Conservation (phyloP, 345 rosid species). For the Syzygium grande region DNA sequence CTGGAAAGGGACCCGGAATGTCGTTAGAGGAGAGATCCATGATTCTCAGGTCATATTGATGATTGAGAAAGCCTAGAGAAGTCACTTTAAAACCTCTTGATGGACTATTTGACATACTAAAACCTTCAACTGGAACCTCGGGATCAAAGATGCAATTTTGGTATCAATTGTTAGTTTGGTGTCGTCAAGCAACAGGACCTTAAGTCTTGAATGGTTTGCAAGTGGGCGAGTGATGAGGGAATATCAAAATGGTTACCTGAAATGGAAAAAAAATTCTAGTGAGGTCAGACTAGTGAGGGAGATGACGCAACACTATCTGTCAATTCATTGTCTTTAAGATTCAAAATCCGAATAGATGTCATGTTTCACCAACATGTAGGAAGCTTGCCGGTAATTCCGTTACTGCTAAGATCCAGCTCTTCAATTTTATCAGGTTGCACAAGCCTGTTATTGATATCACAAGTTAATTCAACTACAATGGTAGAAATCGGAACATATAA, state of each 20-base stretch:
- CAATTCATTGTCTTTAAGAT: not conserved
- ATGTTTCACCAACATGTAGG: not conserved
- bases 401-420: not conserved
- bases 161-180: not conserved
- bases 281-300: not conserved
- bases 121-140: not conserved
- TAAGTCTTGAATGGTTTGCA: not conserved
- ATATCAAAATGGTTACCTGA: not conserved
- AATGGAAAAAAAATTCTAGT: not conserved
- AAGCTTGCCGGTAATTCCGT: not conserved
- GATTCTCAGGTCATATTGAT: not conserved
- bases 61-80: not conserved
- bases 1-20: not conserved
- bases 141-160: not conserved
- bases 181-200: not conserved
- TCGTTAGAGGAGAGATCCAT: not conserved
- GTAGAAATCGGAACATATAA: accelerated
- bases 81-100: not conserved
- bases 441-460: not conserved
- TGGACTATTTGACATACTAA: not conserved
- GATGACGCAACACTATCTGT: not conserved
- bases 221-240: not conserved
- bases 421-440: not conserved
- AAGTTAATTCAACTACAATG: not conserved
- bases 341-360: not conserved